phyloP scores from a whole-genome alignment of 108 stramenopile genomes.

The Pseudonitzschia pungens region DNA sequence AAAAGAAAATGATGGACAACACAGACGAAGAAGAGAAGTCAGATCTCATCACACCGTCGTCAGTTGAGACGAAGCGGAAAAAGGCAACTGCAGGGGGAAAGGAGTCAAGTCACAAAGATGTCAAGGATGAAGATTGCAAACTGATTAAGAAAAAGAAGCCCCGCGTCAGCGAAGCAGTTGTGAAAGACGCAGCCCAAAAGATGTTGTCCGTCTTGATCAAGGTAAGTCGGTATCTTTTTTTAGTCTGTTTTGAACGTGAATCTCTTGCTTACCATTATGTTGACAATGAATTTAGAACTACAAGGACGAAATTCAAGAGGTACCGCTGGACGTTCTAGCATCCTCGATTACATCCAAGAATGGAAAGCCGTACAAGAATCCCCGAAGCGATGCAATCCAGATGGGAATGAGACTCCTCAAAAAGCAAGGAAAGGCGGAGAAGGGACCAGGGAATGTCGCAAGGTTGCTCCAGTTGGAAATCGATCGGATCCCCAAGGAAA shows the following conservation, averaged over 20 bases:
- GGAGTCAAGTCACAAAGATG: not conserved
- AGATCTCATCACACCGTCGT: too few species aligned
- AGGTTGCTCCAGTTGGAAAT: not conserved
- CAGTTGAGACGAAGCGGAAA: not conserved
- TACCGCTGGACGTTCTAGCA: not conserved
- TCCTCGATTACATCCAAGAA: not conserved
- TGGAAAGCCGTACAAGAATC: slow-evolving; percentile 8
- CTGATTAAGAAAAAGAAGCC: not conserved
- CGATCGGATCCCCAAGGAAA: not conserved
- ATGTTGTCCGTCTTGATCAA: not conserved
- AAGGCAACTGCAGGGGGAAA: not conserved
- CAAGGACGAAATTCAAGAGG: not conserved
- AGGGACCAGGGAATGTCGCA: not conserved
- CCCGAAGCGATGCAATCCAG: not conserved
- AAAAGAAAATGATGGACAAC: too few species aligned
- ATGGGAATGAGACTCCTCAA: slow-evolving; percentile 2
- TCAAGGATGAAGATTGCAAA: not conserved
- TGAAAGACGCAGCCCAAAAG: not conserved
- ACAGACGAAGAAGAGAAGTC: too few species aligned
- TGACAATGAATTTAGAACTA: not conserved
- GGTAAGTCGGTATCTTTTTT: too few species aligned
- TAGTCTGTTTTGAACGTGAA: not conserved
- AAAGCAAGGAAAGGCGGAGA: not conserved
- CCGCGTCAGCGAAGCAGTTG: slow-evolving; percentile 2
- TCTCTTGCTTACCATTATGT: not conserved